Conservation (phyloP, 352 stramenopile genomes). For the Phytophthora macrochlamydospora region DNA sequence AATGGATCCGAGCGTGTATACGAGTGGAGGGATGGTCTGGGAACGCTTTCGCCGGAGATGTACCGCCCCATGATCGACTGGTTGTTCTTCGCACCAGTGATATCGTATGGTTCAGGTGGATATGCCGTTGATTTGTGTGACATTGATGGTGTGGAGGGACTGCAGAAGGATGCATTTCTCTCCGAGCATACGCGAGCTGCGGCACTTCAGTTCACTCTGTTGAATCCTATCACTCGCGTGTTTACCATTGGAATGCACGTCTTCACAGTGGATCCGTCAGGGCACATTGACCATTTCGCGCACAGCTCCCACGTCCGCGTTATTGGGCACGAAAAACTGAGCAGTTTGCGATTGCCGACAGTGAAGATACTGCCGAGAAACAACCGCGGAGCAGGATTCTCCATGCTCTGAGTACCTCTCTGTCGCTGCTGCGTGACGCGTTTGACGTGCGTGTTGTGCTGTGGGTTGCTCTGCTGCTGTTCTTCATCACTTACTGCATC, state of each 20-base stretch:
- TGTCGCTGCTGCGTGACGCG: constrained; percentile 26
- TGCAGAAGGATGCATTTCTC: constrained; percentile 78
- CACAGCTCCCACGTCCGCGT: constrained; percentile 86
- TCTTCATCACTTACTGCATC: constrained; percentile 84
- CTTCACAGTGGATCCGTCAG: constrained; percentile 80
- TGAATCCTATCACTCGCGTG: constrained; percentile 90
- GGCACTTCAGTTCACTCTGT: constrained; percentile 85
- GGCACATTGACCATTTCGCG: constrained; percentile 80
- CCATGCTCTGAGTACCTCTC: constrained; percentile 13
- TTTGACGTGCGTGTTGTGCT: constrained; percentile 71
- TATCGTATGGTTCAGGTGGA: constrained; percentile 68
- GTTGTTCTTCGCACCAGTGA: constrained; percentile 44
- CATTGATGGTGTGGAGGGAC: constrained; percentile 50
- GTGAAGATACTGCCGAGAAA: neutral
- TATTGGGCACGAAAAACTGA: constrained; percentile 72
- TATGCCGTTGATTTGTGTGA: constrained; percentile 82
- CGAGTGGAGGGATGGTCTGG: constrained; percentile 69
- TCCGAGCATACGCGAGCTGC: constrained; percentile 81
- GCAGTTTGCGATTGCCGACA: constrained; percentile 27
- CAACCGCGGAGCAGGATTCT: constrained; percentile 23
- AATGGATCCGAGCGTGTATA: constrained; percentile 51
- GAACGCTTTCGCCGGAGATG: constrained; percentile 56
- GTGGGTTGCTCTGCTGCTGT: constrained; percentile 69
- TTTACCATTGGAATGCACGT: constrained; percentile 89
- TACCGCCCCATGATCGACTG: constrained; percentile 61